phyloP scores from a whole-genome alignment of 192 early-diverging fungal genomes.

The Coemansia sp. region DNA sequence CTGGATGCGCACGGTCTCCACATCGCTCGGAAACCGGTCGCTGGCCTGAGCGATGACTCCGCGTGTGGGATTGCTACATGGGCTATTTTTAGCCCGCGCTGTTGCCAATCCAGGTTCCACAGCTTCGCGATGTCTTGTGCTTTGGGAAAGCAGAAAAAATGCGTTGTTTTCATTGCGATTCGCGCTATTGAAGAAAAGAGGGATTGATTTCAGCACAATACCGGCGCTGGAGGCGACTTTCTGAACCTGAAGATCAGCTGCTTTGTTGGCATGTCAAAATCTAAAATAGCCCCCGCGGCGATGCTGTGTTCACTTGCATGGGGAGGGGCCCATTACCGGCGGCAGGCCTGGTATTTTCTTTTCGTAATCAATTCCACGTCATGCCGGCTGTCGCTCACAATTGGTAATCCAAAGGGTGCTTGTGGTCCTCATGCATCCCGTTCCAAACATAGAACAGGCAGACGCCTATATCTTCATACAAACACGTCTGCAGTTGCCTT shows the following conservation, averaged over 20 bases:
- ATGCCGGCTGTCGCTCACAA: conserved; percentile 2
- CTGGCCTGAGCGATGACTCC: no score
- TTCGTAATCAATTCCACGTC: conserved; percentile 3
- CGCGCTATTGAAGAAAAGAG: not conserved
- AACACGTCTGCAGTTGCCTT: not conserved
- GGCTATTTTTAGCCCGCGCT: not conserved
- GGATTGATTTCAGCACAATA: not conserved
- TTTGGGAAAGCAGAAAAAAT: not conserved
- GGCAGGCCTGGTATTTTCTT: conserved; percentile 1
- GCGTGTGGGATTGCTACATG: not conserved
- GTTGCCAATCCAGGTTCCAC: not conserved
- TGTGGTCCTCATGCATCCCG: conserved; percentile 6
- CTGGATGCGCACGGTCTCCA: not conserved
- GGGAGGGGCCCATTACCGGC: not conserved
- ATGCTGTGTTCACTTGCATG: conserved; percentile 3
- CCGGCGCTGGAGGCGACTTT: not conserved
- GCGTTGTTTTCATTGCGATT: no score
- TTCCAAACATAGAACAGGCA: conserved; percentile 31
- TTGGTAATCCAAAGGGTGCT: conserved; percentile 12
- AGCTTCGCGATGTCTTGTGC: not conserved
- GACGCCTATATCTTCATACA: conserved; percentile 2
- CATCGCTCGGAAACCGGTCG: no score
- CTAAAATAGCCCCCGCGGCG: no score
- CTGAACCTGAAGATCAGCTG: conserved; percentile 8
- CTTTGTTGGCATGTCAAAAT: conserved; percentile 9